A percentile compares a stretch with the other conserved stretches of the same genome.
phyloP scores from a whole-genome alignment of 2,329 filamentous ascomycete species.

The Elsinoe perseae region DNA sequence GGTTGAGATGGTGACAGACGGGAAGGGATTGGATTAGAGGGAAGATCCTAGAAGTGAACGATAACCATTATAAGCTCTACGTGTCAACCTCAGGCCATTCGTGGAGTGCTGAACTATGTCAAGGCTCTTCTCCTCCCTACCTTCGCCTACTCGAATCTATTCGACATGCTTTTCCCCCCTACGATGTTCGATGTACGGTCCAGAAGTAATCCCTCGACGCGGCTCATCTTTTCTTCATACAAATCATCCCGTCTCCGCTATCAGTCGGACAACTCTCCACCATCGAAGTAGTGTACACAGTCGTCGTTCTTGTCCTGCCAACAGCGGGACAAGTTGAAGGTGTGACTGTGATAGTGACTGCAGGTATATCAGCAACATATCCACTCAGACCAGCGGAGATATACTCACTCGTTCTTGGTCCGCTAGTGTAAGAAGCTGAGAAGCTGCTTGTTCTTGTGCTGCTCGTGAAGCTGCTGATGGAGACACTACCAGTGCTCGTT shows the following conservation, averaged over 20 bases:
- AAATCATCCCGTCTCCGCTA: slow-evolving; percentile 6
- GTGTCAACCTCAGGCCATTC: not conserved
- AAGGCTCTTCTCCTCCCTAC: not conserved
- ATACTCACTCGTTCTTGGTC: slow-evolving; percentile 5
- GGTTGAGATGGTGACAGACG: slow-evolving; percentile 39
- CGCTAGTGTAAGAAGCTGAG: not conserved
- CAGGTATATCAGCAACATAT: not conserved
- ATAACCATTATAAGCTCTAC: slow-evolving; percentile 7
- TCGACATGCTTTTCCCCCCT: no score
- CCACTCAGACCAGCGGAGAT: not conserved
- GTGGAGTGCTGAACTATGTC: not conserved
- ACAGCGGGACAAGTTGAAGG: slow-evolving; percentile 3
- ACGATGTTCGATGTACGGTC: no score
- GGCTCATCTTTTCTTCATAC: not conserved
- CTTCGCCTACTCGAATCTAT: not conserved
- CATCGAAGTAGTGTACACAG: not conserved
- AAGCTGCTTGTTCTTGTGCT: slow-evolving; percentile 1
- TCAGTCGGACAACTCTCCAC: slow-evolving; percentile 5
- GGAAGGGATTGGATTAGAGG: slow-evolving; percentile 25
- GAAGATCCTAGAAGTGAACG: not conserved
- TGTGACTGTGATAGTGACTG: slow-evolving; percentile 10
- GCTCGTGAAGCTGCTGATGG: slow-evolving; percentile 1
- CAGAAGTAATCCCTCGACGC: no score
- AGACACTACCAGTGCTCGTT: not conserved
- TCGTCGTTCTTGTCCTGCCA: slow-evolving; percentile 1